A percentile compares a stretch with the other conserved stretches of the same genome.
phyloP scores from a whole-genome alignment of 164 flowering plant genomes.

The Kalanchoe fedtschenkoi region DNA sequence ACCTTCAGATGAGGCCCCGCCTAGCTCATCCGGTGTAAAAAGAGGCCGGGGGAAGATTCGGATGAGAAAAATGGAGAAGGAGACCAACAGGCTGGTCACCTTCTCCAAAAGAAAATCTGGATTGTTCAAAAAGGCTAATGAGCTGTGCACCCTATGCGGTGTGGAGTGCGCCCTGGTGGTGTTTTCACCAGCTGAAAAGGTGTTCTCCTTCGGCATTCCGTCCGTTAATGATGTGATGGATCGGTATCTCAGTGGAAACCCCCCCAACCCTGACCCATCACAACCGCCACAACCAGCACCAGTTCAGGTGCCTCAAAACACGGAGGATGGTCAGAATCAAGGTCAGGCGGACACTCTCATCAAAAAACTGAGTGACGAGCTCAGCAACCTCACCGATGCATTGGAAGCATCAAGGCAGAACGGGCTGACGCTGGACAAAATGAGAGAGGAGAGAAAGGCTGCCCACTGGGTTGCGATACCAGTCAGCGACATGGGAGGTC shows the following conservation, averaged over 20 bases:
- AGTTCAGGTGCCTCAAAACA: no score
- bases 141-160: slow-evolving; percentile 62
- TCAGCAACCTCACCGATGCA: slow-evolving; percentile 9
- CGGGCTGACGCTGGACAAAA: slow-evolving; percentile 16
- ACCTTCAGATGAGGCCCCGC: not conserved
- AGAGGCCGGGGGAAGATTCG: slow-evolving; percentile 53
- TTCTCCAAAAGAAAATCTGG: slow-evolving; percentile 68
- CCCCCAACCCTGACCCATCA: not conserved
- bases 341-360: not conserved
- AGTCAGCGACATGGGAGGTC: no score
- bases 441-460: slow-evolving; percentile 10
- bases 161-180: slow-evolving; percentile 45
- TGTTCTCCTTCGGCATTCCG: slow-evolving; percentile 63
- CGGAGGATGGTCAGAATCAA: not conserved
- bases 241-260: slow-evolving; percentile 1
- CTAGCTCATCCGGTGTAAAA: slow-evolving; percentile 9
- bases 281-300: not conserved
- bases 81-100: slow-evolving; percentile 46
- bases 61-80: slow-evolving; percentile 28
- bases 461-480: slow-evolving; percentile 28
- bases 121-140: slow-evolving; percentile 70
- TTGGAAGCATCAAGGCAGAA: slow-evolving; percentile 40
- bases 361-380: not conserved
- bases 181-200: slow-evolving; percentile 58
- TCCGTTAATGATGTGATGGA: slow-evolving; percentile 32